Conservation (phyloP, 371 early-diverging fungal species). For the Actinomortierella wolfii region DNA sequence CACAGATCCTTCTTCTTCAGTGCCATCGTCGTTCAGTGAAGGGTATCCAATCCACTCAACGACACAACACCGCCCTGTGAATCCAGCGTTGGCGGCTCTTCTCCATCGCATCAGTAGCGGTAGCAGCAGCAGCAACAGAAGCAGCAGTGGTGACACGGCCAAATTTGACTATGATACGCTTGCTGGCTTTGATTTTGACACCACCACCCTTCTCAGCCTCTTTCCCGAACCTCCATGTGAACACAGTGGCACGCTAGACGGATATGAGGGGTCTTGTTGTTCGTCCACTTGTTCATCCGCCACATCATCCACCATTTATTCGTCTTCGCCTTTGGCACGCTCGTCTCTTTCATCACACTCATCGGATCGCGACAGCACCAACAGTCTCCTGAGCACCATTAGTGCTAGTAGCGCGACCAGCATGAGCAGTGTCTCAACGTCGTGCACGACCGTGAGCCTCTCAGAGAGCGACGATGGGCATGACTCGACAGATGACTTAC, state of each 20-base stretch:
- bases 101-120: slow-evolving; percentile 18
- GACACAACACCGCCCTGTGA: neutral
- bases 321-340: neutral
- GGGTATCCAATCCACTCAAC: too few species aligned
- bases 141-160: slow-evolving; percentile 11
- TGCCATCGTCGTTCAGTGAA: too few species aligned
- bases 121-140: too few species aligned
- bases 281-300: neutral
- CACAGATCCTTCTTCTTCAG: too few species aligned
- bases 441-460: too few species aligned
- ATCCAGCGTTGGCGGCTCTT: neutral
- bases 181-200: slow-evolving; percentile 18
- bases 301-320: neutral
- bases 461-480: too few species aligned
- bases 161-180: slow-evolving; percentile 7
- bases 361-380: neutral
- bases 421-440: too few species aligned
- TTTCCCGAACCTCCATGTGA: slow-evolving; percentile 31
- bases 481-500: too few species aligned
- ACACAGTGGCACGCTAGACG: neutral
- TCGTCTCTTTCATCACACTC: neutral
- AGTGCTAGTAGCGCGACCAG: neutral
- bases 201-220: slow-evolving; percentile 21
- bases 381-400: neutral
- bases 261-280: neutral